These are phyloP conservation scores for Solanum sitiens DNA, from an alignment of 257 asterid genomes.

Conservation along the genomic window DNA sequence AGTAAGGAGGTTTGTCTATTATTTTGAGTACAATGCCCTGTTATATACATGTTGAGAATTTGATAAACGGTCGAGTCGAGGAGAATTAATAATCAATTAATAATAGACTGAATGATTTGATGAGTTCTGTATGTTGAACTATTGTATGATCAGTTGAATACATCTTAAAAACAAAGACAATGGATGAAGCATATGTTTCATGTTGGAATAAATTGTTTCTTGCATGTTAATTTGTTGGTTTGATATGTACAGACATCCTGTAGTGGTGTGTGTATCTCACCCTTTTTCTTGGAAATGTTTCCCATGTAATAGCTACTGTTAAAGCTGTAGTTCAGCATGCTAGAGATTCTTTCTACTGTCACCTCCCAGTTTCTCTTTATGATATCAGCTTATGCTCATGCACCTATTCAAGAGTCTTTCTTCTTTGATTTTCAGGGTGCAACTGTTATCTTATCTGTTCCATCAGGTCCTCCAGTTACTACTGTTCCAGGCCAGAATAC, in stretches of 20 bases:
- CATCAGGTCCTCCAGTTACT: constrained; percentile 75
- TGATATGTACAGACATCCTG: not conserved
- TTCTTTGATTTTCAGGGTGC: too few relatives aligned
- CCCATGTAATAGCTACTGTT: too few relatives aligned
- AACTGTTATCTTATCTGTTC: too few relatives aligned
- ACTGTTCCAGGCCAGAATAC: constrained; percentile 77
- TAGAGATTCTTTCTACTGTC: too few relatives aligned
- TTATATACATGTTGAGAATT: not conserved
- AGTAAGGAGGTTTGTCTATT: constrained; percentile 13
- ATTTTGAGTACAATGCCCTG: not conserved
- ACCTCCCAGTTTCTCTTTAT: too few relatives aligned
- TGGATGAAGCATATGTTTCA: not conserved
- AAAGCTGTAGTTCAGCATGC: not conserved
- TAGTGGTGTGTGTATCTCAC: not conserved
- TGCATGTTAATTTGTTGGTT: not conserved
- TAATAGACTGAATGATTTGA: not conserved
- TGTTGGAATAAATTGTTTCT: not conserved
- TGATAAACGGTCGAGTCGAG: not conserved
- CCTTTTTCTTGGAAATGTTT: not conserved
- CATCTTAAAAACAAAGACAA: not conserved
- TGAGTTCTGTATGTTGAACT: not conserved
- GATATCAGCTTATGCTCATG: too few relatives aligned
- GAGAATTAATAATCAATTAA: not conserved
- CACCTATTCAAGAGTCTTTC: too few relatives aligned
- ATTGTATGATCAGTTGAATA: not conserved